These are phyloP conservation scores for Rhodocollybia butyracea DNA, from an alignment of 768 basidiomycete genomes.

Conservation along the genomic window DNA sequence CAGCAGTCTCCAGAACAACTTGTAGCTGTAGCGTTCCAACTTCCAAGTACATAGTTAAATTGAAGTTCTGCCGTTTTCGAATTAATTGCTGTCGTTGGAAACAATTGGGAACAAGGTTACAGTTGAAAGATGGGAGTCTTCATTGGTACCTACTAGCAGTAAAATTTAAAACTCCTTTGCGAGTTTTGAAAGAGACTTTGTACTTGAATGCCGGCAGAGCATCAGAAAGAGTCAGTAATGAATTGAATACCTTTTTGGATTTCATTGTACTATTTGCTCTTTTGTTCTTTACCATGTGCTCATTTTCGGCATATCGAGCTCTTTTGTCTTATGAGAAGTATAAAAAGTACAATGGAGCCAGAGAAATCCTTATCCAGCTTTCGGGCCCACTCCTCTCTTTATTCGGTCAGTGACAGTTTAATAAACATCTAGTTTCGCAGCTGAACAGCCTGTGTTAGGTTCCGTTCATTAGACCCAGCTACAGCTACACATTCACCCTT, in stretches of 20 bases:
- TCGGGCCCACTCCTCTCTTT: constrained; percentile 6
- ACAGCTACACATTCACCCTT: constrained; percentile 8
- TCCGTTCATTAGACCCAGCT: constrained; percentile 9
- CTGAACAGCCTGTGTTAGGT: not conserved
- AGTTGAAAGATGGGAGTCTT: too few relatives aligned
- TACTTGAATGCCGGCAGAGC: not conserved
- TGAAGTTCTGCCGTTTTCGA: too few relatives aligned
- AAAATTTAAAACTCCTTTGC: too few relatives aligned
- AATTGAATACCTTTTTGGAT: not conserved
- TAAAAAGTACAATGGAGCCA: constrained; percentile 3
- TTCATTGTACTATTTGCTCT: constrained; percentile 1
- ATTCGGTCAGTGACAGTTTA: not conserved
- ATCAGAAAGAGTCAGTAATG: too few relatives aligned
- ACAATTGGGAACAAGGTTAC: too few relatives aligned
- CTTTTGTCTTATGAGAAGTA: constrained; percentile 1
- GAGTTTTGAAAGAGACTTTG: not conserved
- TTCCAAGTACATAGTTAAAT: not conserved
- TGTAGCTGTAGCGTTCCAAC: too few relatives aligned
- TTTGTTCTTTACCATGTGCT: constrained; percentile 4
- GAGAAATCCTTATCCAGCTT: constrained; percentile 1
- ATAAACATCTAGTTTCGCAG: not conserved
- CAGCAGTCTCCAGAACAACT: not conserved
- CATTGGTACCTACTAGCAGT: too few relatives aligned
- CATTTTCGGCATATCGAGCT: not conserved
- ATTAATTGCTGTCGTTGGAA: too few relatives aligned